phyloP scores from a whole-genome alignment of 73 alveolate genomes.

The Diophrys appendiculata region DNA sequence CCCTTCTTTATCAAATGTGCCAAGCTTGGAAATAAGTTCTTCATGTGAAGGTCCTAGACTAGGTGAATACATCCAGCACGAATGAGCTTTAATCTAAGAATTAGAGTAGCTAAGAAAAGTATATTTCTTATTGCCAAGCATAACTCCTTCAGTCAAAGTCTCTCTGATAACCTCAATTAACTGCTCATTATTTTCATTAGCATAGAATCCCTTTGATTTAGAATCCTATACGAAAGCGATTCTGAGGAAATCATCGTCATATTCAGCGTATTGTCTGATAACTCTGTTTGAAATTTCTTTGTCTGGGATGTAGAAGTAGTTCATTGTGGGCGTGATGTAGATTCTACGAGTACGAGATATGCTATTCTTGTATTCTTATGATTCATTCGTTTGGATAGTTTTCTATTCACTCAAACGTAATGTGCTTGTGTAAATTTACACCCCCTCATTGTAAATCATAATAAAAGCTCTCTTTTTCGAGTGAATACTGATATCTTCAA shows the following conservation, averaged over 20 bases:
- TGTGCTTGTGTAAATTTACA: too few relatives aligned
- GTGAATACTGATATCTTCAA: too few relatives aligned
- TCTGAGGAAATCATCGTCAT: conserved; percentile 35
- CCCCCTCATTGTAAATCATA: too few relatives aligned
- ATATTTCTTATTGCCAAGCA: conserved; percentile 23
- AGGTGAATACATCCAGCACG: conserved; percentile 49
- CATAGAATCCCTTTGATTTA: conserved; percentile 1
- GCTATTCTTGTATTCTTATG: too few relatives aligned
- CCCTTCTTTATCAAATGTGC: conserved; percentile 20
- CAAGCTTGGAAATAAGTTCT: conserved; percentile 22
- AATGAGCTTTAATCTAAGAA: conserved; percentile 58
- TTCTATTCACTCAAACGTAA: too few relatives aligned
- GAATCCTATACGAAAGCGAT: conserved; percentile 17
- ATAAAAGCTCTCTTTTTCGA: too few relatives aligned
- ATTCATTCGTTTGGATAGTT: too few relatives aligned
- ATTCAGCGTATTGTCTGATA: conserved; percentile 23
- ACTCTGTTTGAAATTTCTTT: conserved; percentile 53
- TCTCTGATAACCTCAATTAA: conserved; percentile 21
- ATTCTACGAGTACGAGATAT: too few relatives aligned
- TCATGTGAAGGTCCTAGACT: background rate
- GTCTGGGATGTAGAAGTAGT: conserved; percentile 13
- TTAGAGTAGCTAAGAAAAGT: conserved; percentile 51
- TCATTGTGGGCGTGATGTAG: conserved; percentile 49
- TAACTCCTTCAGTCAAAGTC: conserved; percentile 15
- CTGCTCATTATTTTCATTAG: background rate